These are phyloP conservation scores for Chalciporus piperatus DNA, from an alignment of 768 basidiomycete species.

Conservation along the genomic window DNA sequence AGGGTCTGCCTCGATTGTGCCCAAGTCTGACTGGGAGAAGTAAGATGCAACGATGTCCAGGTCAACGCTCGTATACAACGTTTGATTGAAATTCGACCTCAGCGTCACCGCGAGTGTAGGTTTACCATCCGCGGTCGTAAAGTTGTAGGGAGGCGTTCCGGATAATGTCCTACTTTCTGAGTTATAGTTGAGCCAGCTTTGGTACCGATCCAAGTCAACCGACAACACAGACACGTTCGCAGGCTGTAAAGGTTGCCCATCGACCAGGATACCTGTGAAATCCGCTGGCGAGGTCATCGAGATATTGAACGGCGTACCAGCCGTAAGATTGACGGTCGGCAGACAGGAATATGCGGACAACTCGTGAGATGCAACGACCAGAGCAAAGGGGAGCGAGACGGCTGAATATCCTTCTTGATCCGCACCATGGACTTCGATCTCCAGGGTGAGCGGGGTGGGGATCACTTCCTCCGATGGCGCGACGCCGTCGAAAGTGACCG, in stretches of 20 bases:
- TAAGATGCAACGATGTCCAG: conserved; percentile 70
- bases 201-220: conserved; percentile 58
- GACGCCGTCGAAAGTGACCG: conserved; percentile 76
- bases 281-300: conserved; percentile 53
- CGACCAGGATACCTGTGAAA: conserved; percentile 61
- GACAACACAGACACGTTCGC: conserved; percentile 53
- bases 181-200: conserved; percentile 63
- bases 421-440: conserved; percentile 63
- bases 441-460: conserved; percentile 41
- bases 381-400: conserved; percentile 52
- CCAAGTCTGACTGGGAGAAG: conserved; percentile 58
- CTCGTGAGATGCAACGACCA: conserved; percentile 69
- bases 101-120: conserved; percentile 58
- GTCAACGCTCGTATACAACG: conserved; percentile 57
- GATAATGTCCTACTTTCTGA: conserved; percentile 50
- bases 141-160: conserved; percentile 57
- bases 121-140: conserved; percentile 33
- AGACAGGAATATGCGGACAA: conserved; percentile 50
- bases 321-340: conserved; percentile 71
- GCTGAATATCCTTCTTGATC: conserved; percentile 74
- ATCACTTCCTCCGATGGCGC: conserved; percentile 49
- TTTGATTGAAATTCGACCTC: conserved; percentile 64
- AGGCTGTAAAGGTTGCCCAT: conserved; percentile 55
- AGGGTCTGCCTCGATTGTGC: conserved; percentile 52
- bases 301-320: conserved; percentile 50